Base-by-base conservation (phyloP, 768 basidiomycete genomes). In the Suillus placidus region DNA sequence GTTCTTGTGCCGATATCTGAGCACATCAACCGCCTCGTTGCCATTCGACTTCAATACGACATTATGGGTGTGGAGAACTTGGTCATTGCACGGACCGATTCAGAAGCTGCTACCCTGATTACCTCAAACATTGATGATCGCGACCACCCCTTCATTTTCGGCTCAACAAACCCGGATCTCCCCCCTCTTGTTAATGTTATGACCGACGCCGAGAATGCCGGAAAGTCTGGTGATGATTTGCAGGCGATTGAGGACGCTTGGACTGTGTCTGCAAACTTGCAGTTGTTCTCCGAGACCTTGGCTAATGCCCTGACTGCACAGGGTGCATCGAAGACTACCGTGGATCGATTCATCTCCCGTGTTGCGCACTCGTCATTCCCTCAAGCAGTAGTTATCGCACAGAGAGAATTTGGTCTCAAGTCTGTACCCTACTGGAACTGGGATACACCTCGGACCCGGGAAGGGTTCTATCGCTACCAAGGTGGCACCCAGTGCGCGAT, bases 11-110 rank as follows among this genome's bases (percentile, higher is more conserved):
- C 97, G 47, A 95, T 99, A 74, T 87, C 88, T 52, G 97, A 99
- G 82, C 97, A 99, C 80, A 96, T 99, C 80, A 97, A 97, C 79
- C 93, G 97, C 61, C 90, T 99, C 64, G 89, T 98, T 60, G 96
- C 97, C 52, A 97, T 99, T 74, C 94, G 97, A 34, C 84, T 98
- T 52, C 97, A 99, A 80, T 98, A 91, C 75, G 97, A 99, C 76
- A 93, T 99, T 75, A 96, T 99, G 95, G 96, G 97, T 63, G 95
- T 97, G 56, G 91, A 93, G 72, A 98, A 97, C 79, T 86, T 99
- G 70, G 87, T 92, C 72, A 85, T 99, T 74, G 92, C 95, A 9
- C 88, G 97, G 63, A 99, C 97, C 3, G 97, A 99, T 76, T 96
- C 96, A 5, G 97, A 99, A 78, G 97, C 97, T 6, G 97, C 97